Evolutionary conservation across 2,329 filamentous ascomycete species (phyloP).

Genomic region (Penicillium vulpinum): DNA sequence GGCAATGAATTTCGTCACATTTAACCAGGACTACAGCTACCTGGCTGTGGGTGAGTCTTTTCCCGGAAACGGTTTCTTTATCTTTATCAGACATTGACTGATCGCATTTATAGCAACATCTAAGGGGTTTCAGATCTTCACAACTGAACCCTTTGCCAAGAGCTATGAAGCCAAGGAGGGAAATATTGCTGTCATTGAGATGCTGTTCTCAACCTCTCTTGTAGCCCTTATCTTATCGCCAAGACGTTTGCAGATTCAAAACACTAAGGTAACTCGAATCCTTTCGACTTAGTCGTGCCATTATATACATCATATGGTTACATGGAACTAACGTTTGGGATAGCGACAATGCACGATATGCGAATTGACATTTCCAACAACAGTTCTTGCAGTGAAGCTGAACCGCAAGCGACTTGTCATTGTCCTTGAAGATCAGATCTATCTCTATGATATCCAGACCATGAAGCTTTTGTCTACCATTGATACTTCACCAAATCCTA

Average conservation of each 20-base stretch:
- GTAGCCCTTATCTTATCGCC: constrained; percentile 92
- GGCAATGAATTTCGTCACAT: constrained; percentile 96
- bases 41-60: constrained; percentile 77
- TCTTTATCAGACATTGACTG: constrained; percentile 7
- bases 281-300: not conserved
- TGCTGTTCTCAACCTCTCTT: constrained; percentile 97
- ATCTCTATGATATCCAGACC: constrained; percentile 97
- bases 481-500: constrained; percentile 88
- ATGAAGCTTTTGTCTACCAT: constrained; percentile 95
- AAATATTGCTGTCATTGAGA: constrained; percentile 94
- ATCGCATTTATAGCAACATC: constrained; percentile 67
- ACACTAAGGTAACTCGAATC: constrained; percentile 73
- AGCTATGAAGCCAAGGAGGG: constrained; percentile 93
- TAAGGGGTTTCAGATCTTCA: constrained; percentile 93
- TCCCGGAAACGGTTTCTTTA: not conserved
- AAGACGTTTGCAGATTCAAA: constrained; percentile 89
- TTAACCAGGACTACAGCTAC: constrained; percentile 98
- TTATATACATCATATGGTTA: constrained; percentile 12
- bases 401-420: constrained; percentile 94
- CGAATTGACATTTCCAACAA: constrained; percentile 97
- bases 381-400: constrained; percentile 86
- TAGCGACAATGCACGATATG: constrained; percentile 82
- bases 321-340: not conserved
- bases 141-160: constrained; percentile 92
- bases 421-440: constrained; percentile 92